Percentiles rank a stretch among this genome's conserved stretches.
These are phyloP conservation scores for Rachicladosporium sp. DNA, from an alignment of 2,329 filamentous ascomycete species.

Conservation along the genomic window DNA sequence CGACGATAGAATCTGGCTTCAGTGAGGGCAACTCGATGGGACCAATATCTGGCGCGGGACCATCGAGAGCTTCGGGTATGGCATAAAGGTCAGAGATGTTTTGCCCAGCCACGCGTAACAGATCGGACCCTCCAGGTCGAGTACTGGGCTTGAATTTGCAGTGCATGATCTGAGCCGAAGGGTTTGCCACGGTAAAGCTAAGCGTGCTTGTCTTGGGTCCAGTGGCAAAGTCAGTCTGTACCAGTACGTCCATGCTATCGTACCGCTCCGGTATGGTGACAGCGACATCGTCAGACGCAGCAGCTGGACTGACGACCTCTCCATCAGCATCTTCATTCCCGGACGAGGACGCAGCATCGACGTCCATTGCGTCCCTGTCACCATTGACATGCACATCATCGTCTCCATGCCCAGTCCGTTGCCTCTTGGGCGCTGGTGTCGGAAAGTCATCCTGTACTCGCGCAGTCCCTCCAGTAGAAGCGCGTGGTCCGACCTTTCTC, in stretches of 20 bases:
- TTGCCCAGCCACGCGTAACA: conserved; percentile 4
- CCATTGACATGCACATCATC: conserved; percentile 28
- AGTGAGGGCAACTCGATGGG: conserved; percentile 18
- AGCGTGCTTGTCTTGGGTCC: conserved; percentile 23
- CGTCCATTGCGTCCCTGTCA: conserved; percentile 33
- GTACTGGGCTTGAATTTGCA: conserved; percentile 19
- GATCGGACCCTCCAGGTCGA: too few relatives aligned
- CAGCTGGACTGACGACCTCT: conserved; percentile 14
- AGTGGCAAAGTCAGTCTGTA: conserved; percentile 22
- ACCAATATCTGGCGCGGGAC: conserved; percentile 11
- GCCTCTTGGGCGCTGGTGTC: conserved; percentile 20
- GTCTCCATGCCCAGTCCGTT: conserved; percentile 20
- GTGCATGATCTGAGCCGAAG: conserved; percentile 16
- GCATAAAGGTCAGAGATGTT: conserved; percentile 17
- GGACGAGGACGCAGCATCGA: conserved; percentile 22
- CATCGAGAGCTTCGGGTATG: conserved; percentile 20
- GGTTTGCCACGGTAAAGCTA: conserved; percentile 22
- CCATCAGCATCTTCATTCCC: conserved; percentile 17
- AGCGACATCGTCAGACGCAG: conserved; percentile 14
- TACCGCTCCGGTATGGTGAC: conserved; percentile 18
- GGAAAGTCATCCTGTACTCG: conserved; percentile 20
- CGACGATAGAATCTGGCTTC: conserved; percentile 16
- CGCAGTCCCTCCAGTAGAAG: conserved; percentile 5
- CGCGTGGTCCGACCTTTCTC: conserved; percentile 5
- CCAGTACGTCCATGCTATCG: conserved; percentile 21